phyloP scores from a whole-genome alignment of 257 asterid species.

The Solanum pennellii region DNA sequence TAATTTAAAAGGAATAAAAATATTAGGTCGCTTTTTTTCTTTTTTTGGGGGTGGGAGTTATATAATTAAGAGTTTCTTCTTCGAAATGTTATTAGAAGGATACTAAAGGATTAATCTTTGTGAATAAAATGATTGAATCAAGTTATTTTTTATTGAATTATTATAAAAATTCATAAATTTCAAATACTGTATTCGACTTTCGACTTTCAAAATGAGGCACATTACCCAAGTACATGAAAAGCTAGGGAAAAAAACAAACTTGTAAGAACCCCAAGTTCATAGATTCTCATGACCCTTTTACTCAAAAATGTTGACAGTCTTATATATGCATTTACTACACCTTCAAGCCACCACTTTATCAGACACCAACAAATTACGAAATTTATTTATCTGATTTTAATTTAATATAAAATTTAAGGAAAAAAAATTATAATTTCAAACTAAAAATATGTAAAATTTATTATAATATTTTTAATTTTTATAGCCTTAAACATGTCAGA shows the following conservation, averaged over 20 bases:
- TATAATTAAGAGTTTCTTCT: too few species aligned
- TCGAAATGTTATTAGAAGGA: too few species aligned
- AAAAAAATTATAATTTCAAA: neutral
- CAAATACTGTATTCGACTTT: neutral
- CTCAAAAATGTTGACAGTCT: constrained; percentile 16
- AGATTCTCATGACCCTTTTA: neutral
- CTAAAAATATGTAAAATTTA: neutral
- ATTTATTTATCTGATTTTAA: too few species aligned
- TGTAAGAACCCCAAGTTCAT: neutral
- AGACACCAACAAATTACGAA: constrained; percentile 1
- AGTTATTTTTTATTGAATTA: rapidly evolving
- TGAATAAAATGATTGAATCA: neutral
- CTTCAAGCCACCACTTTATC: constrained; percentile 30
- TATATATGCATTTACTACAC: constrained; percentile 8
- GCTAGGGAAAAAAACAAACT: neutral
- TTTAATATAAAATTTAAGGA: rapidly evolving
- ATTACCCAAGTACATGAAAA: constrained; percentile 2
- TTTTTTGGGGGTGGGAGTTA: too few species aligned
- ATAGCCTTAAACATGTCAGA: rapidly evolving
- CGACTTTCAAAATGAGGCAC: neutral
- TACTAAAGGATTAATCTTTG: neutral
- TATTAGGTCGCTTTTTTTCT: neutral
- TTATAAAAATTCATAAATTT: neutral
- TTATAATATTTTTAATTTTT: rapidly evolving
- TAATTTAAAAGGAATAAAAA: neutral